Evolutionary conservation across 2,329 filamentous ascomycete genomes (phyloP), one percentile per base, ranked within the genome.

Genomic region (Diaporthe amygdali): DNA sequence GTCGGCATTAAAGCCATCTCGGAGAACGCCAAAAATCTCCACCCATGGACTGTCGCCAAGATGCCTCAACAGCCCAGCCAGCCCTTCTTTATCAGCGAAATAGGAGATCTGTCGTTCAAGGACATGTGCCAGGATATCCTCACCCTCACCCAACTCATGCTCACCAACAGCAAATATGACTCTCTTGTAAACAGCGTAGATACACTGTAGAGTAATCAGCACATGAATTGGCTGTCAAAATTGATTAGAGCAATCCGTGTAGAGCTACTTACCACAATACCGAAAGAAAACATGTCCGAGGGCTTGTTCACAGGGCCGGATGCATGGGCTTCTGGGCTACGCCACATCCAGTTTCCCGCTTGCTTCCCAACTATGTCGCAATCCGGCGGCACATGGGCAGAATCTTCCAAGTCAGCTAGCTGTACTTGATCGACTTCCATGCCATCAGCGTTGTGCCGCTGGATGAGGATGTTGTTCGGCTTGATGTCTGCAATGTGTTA

Each of bases 61-160:
- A 63, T 63, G 39, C 39, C 46, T 47, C 56, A 63, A 63, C 10
- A 63, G 39, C 39, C 56, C 56, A 14, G 37, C 39, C 56, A 63
- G 56, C 56, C 56, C 56, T 63, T 63, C 56, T 63, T 63, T 63
- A 25, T 63, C 56, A 59, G 39, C 56, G 56, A 63, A 63, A 63
- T 44, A 46, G 56, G 56, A 63, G 22, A 63, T 63, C n/a, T 63
- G 56, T 63, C 56, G 39, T 47, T 63, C 39, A 39, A 63, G 34
- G 32, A 63, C 56, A 20, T 63, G 56, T 44, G 56, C 56, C 22
- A 63, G 56, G 46, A 63, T 39, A 39, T 63, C 56, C 56, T 63
- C 56, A 39, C 56, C 56, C 46, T 63, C 56, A n/a, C 56, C 46
- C n/a, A 47, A 47, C n/a, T 47, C 46, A 47, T 47, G 2, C 8